Evolutionary conservation across 2,329 filamentous ascomycete species (phyloP), one percentile per base, ranked within the genome.

Genomic region (Ophiostoma piceae): DNA sequence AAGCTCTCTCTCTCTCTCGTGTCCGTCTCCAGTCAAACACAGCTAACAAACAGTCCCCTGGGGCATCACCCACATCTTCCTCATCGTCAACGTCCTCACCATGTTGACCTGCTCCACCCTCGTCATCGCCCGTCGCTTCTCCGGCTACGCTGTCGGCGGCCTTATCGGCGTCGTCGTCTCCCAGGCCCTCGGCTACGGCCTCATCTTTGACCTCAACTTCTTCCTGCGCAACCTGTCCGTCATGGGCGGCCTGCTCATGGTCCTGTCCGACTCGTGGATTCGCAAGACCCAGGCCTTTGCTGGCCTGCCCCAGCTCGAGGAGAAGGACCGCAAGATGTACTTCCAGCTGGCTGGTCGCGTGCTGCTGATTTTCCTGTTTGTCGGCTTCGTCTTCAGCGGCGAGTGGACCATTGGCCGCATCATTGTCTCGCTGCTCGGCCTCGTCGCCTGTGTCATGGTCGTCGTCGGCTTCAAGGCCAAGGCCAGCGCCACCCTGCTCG

Each of bases 301-400:
- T 66, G 95, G 95, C 66, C 86, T 99, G 68, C 95, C 95, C 67
- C 88, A 92, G 80, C 87, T 99, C 68, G 95, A 98, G 79, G 95
- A 99, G 85, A 98, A 98, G 88, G 95, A 99, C 80, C 92, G 94
- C 82, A 99, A 98, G 87, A 98, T 98, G 94, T 99, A 99, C 85
- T 96, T 99, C 83, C 95, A 98, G 87, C 90, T 99, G 73, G 95
- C 95, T 74, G 95, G 95, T 47, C 90, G 95, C 75, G 92, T 99
- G 47, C 85, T 99, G 74, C 85, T 99, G 76, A 98, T 99, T 82
- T 97, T 99, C 87, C 86, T 99, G 75, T 99, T 99, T 80, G 80
- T 97, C 74, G 95, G 95, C 71, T 99, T 99, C 77, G 91, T 99
- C 76, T 97, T 97, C 82, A 92, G 92, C 70, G 95, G 95, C 75